These are phyloP conservation scores for Mycena sp. DNA, from an alignment of 1,284 basidiomycete species.

Conservation along the genomic window DNA sequence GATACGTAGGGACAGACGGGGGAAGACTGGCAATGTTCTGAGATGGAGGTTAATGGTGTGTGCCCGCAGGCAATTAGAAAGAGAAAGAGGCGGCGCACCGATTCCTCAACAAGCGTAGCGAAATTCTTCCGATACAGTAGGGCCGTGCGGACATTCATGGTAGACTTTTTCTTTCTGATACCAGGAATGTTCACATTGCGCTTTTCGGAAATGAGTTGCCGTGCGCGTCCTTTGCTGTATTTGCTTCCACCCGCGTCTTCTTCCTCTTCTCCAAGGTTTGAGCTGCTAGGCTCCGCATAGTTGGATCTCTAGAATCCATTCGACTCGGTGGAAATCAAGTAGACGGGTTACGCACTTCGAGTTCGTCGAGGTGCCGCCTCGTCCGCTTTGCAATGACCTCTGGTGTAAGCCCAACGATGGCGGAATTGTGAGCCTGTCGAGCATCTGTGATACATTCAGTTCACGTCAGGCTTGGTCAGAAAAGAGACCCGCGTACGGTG, in stretches of 20 bases:
- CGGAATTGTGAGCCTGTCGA: constrained; percentile 53
- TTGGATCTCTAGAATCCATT: constrained; percentile 72
- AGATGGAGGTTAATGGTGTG: constrained; percentile 1
- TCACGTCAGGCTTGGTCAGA: fast-evolving
- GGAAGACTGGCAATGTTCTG: constrained; percentile 71
- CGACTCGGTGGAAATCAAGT: background rate
- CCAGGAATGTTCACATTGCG: constrained; percentile 58
- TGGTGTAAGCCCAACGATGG: constrained; percentile 55
- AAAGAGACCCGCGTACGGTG: constrained; percentile 6
- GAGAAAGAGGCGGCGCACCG: constrained; percentile 57
- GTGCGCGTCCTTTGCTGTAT: constrained; percentile 68
- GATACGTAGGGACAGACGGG: constrained; percentile 61
- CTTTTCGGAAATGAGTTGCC: constrained; percentile 80
- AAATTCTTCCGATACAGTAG: constrained; percentile 84
- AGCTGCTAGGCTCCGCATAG: constrained; percentile 62
- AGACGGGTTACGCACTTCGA: constrained; percentile 63
- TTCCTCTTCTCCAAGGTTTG: constrained; percentile 56
- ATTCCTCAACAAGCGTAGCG: constrained; percentile 75
- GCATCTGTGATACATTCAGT: constrained; percentile 44
- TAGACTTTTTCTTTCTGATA: constrained; percentile 79
- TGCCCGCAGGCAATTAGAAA: constrained; percentile 6
- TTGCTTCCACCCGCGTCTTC: constrained; percentile 41
- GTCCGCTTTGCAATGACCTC: constrained; percentile 79
- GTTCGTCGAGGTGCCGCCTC: constrained; percentile 80
- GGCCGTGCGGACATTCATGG: constrained; percentile 79